Evolutionary conservation across 1,284 basidiomycete genomes (phyloP), one percentile per base, ranked within the genome.

Genomic region (Cutaneotrichosporon sp.): DNA sequence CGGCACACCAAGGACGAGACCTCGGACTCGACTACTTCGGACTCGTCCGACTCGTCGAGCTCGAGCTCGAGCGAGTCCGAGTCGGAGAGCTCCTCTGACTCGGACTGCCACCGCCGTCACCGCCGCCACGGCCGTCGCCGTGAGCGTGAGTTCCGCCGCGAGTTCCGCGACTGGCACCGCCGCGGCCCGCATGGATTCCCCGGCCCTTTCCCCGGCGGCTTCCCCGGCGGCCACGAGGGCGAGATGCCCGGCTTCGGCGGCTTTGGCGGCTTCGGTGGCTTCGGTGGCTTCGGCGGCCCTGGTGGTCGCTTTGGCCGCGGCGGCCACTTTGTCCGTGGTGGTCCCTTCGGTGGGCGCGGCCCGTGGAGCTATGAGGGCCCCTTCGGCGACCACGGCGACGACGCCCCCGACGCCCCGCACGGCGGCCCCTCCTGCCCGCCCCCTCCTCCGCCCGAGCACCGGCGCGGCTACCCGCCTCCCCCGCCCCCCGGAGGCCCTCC

Each of bases 1-100:
- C n/a, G n/a, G n/a, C n/a, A n/a, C n/a, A n/a, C n/a, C 45, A 50
- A 50, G 49, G 27, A 50, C 18, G 49, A 49, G 14, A 18, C 25
- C 7, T 50, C 49, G 27, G 49, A 31, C 49, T 50, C 49, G 49
- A 50, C 49, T 27, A 45, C 9, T 7, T 46, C 45, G 4, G 45
- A 25, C 45, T 46, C 45, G 45, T 13, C 45, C 16, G 25, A 29
- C 27, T 50, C 49, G n/a, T 31, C 49, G 6, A 27, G 24, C 27
- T 50, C 49, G 24, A 14, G 13, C 46, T 49, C 46, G 16, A 16
- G n/a, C 46, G 16, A 4, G n/a, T n/a, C n/a, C n/a, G n/a, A n/a
- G n/a, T n/a, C n/a, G n/a, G n/a, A n/a, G n/a, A n/a, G n/a, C n/a
- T n/a, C n/a, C n/a, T n/a, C n/a, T 7, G 49, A 50, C 10, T 50